These are phyloP conservation scores for Astraeus odoratus DNA, from an alignment of 768 basidiomycete species.

Conservation along the genomic window DNA sequence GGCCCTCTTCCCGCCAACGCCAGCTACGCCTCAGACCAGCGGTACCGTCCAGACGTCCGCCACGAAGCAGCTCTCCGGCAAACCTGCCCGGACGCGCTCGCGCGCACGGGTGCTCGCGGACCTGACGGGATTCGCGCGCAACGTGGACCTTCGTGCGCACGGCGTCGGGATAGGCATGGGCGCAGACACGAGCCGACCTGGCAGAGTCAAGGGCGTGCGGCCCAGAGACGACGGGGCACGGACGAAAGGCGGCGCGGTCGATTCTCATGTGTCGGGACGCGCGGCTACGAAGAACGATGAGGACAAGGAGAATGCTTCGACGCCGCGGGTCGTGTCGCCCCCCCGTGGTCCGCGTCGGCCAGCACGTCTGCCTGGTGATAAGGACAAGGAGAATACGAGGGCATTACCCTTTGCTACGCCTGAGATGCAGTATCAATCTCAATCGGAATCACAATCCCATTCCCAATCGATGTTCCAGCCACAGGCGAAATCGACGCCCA, in stretches of 20 bases:
- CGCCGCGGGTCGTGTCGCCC: background rate
- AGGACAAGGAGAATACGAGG: conserved; percentile 7
- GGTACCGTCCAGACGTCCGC: conserved; percentile 6
- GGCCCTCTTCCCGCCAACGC: conserved; percentile 18
- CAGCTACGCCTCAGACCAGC: conserved; percentile 12
- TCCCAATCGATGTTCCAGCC: background rate
- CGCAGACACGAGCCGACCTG: conserved; percentile 1
- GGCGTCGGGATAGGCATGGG: conserved; percentile 17
- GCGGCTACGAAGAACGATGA: conserved; percentile 10
- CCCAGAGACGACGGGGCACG: background rate
- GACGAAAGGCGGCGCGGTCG: background rate
- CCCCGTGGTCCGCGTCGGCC: background rate
- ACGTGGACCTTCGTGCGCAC: conserved; percentile 25
- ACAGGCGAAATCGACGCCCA: conserved; percentile 11
- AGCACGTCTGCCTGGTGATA: too few relatives aligned
- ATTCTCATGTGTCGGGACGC: conserved; percentile 12
- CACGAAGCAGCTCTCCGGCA: conserved; percentile 22
- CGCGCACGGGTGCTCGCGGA: conserved; percentile 32
- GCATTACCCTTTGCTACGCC: conserved; percentile 2
- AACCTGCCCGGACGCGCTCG: conserved; percentile 19
- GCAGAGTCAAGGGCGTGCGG: conserved; percentile 5
- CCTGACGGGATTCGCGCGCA: conserved; percentile 31
- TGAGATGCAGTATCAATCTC: conserved; percentile 4
- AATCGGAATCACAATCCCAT: conserved; percentile 1
- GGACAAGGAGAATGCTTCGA: conserved; percentile 28